A percentile compares a stretch with the other conserved stretches of the same genome.
These are phyloP conservation scores for Linderina pennispora DNA, from an alignment of 192 early-diverging fungal genomes.

Conservation along the genomic window DNA sequence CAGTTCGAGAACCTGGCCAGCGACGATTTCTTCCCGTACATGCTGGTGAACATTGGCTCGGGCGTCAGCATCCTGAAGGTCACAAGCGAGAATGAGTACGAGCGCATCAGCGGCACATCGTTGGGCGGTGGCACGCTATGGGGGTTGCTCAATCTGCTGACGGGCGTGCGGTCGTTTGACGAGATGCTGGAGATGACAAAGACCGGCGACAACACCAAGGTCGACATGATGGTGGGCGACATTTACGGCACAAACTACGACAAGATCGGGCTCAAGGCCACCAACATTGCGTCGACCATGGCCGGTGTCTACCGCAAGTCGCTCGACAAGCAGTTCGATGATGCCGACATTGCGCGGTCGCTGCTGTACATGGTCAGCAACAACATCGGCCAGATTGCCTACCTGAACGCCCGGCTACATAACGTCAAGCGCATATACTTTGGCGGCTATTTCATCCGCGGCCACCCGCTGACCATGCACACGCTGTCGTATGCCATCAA, in stretches of 20 bases:
- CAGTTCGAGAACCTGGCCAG: conserved; percentile 48
- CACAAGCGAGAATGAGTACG: conserved; percentile 75
- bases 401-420: conserved; percentile 91
- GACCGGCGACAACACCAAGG: conserved; percentile 85
- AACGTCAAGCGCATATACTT: conserved; percentile 89
- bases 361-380: conserved; percentile 95
- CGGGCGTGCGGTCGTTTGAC: conserved; percentile 84
- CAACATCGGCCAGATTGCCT: conserved; percentile 99
- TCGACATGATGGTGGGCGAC: conserved; percentile 88
- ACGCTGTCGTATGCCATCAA: conserved; percentile 94
- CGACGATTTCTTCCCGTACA: conserved; percentile 78
- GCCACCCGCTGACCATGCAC: conserved; percentile 96
- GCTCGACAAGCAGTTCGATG: conserved; percentile 57
- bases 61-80: conserved; percentile 96
- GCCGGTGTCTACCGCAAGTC: conserved; percentile 92
- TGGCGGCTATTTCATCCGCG: conserved; percentile 96
- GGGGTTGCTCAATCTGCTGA: conserved; percentile 86
- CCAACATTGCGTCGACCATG: conserved; percentile 93
- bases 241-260: conserved; percentile 90
- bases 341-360: conserved; percentile 81
- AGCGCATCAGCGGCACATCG: conserved; percentile 83
- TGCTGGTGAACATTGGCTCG: conserved; percentile 96
- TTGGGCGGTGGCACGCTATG: conserved; percentile 95
- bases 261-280: conserved; percentile 88
- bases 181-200: conserved; percentile 83